Evolutionary conservation across 495 filamentous ascomycete genomes (phyloP).

Genomic region (Aspergillus leporis): DNA sequence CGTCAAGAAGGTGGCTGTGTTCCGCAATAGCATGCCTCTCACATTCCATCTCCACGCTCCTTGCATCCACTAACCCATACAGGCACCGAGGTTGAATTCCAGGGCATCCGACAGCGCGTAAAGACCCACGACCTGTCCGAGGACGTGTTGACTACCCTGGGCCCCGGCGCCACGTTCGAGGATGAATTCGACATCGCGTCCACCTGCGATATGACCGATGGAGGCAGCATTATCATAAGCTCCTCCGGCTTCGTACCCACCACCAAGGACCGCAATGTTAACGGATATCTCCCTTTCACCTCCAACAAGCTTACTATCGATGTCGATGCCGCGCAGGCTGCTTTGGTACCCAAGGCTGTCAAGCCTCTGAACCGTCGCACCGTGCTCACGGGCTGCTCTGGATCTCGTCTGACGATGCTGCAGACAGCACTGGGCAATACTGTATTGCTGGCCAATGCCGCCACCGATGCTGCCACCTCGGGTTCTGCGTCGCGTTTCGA

Average conservation of each 20-base stretch:
- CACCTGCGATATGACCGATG: slow-evolving; percentile 54
- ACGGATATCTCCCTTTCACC: slow-evolving; percentile 43
- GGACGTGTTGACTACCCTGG: slow-evolving; percentile 56
- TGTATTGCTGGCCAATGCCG: slow-evolving; percentile 50
- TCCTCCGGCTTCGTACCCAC: slow-evolving; percentile 52
- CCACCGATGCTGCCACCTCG: slow-evolving; percentile 49
- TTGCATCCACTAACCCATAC: not conserved
- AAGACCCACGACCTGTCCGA: slow-evolving; percentile 42
- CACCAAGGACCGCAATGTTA: slow-evolving; percentile 43
- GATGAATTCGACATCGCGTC: slow-evolving; percentile 58
- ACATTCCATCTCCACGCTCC: too few species aligned
- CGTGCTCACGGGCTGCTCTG: slow-evolving; percentile 48
- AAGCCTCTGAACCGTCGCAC: slow-evolving; percentile 52
- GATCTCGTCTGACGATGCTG: slow-evolving; percentile 38
- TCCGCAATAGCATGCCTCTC: slow-evolving; percentile 46
- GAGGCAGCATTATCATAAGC: slow-evolving; percentile 48
- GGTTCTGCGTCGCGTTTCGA: slow-evolving; percentile 53
- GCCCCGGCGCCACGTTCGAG: slow-evolving; percentile 54
- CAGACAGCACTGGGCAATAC: slow-evolving; percentile 51
- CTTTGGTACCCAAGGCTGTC: slow-evolving; percentile 44
- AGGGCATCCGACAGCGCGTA: slow-evolving; percentile 56
- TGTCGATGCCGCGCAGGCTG: slow-evolving; percentile 53
- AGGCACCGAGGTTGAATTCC: slow-evolving; percentile 55
- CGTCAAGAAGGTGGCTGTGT: slow-evolving; percentile 62
- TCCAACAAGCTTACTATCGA: slow-evolving; percentile 48